Evolutionary conservation across 106 monocot genomes (phyloP).

Genomic region (Vanilla planifolia): DNA sequence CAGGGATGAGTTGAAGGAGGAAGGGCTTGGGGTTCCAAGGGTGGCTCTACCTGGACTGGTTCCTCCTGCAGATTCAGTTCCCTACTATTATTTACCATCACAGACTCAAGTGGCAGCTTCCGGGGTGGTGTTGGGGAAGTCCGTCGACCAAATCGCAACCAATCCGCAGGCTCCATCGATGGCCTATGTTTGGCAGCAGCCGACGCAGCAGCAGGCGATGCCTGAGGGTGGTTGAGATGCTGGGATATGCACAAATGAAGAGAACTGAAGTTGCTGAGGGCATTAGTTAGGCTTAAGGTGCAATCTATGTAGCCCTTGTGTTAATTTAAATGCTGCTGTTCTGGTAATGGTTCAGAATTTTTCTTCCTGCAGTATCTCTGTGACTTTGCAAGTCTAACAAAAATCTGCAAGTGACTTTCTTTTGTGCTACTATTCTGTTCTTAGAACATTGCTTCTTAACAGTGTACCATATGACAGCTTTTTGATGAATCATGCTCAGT

Average conservation of each 20-base stretch:
- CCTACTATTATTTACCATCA: conserved; percentile 43
- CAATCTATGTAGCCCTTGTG: not conserved
- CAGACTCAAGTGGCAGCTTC: conserved; percentile 15
- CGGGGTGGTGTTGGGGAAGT: conserved; percentile 44
- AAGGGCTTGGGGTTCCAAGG: conserved; percentile 35
- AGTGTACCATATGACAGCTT: too few species aligned
- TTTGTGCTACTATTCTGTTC: too few species aligned
- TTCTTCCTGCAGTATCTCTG: too few species aligned
- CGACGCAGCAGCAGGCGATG: conserved; percentile 14
- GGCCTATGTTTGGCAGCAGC: conserved; percentile 4
- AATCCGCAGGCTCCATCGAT: conserved; percentile 6
- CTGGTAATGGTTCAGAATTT: not conserved
- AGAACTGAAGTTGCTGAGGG: not conserved
- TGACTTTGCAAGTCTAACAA: too few species aligned
- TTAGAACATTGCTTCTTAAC: too few species aligned
- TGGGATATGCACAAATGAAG: not conserved
- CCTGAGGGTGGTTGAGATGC: conserved; percentile 1
- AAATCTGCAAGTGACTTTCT: too few species aligned
- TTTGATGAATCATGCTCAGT: too few species aligned
- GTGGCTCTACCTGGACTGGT: conserved; percentile 32
- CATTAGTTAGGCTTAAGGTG: not conserved
- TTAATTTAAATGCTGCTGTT: not conserved
- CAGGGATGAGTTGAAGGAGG: conserved; percentile 65
- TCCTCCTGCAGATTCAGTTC: conserved; percentile 24
- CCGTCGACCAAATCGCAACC: conserved; percentile 3